These are phyloP conservation scores for Podila clonocystis DNA, from an alignment of 192 early-diverging fungal species.

Conservation along the genomic window DNA sequence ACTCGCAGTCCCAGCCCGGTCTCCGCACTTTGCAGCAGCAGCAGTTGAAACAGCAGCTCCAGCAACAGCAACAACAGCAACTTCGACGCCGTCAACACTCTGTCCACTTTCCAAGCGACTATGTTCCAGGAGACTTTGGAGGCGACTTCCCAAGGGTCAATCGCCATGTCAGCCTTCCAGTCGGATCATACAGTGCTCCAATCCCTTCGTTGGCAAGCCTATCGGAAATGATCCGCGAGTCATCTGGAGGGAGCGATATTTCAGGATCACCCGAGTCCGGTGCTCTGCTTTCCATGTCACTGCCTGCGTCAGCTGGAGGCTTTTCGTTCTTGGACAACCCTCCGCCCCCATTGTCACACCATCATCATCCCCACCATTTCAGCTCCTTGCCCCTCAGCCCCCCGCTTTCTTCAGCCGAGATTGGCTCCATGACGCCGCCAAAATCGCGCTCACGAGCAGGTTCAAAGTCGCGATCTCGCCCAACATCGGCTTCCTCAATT, in stretches of 20 bases:
- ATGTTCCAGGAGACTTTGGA: constrained; percentile 32
- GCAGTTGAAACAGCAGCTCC: constrained; percentile 36
- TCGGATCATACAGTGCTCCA: constrained; percentile 36
- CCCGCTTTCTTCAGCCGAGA: constrained; percentile 29
- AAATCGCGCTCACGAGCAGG: constrained; percentile 46
- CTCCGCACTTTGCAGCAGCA: constrained; percentile 38
- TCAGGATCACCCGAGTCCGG: constrained; percentile 28
- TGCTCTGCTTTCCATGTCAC: constrained; percentile 37
- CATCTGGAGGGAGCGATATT: constrained; percentile 16
- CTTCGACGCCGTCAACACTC: constrained; percentile 46
- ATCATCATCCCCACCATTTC: constrained; percentile 25
- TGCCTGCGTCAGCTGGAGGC: constrained; percentile 27
- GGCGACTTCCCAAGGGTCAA: constrained; percentile 11
- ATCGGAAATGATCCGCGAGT: constrained; percentile 49
- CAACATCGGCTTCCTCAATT: constrained; percentile 32
- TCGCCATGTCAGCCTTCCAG: constrained; percentile 39
- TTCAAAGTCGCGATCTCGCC: constrained; percentile 45
- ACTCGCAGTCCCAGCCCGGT: constrained; percentile 46
- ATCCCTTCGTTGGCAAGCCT: constrained; percentile 44
- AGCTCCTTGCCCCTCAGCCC: constrained; percentile 38
- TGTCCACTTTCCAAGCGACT: constrained; percentile 46
- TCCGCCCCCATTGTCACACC: constrained; percentile 31
- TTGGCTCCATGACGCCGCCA: constrained; percentile 21
- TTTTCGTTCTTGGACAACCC: constrained; percentile 46
- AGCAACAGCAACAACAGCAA: constrained; percentile 37